Percentiles rank a stretch among this genome's conserved stretches.
phyloP scores from a whole-genome alignment of 192 early-diverging fungal species.

The Coemansia sp. region DNA sequence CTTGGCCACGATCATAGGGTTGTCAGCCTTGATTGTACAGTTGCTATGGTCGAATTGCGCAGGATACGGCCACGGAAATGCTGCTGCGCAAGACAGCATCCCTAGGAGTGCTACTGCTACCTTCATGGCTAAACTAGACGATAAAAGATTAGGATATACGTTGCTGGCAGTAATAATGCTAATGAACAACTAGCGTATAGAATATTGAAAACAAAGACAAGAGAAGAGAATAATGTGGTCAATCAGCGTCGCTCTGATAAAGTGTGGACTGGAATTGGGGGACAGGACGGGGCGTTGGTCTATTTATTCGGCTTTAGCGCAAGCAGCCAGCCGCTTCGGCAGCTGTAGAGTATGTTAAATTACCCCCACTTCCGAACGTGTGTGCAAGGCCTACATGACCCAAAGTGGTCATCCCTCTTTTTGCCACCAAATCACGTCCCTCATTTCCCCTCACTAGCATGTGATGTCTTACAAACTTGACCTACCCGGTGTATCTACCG shows the following conservation, averaged over 20 bases:
- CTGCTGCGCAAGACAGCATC: slow-evolving; percentile 25
- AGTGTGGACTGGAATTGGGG: neutral
- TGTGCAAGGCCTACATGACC: neutral
- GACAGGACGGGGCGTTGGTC: neutral
- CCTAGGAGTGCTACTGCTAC: slow-evolving; percentile 18
- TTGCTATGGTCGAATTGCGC: slow-evolving; percentile 21
- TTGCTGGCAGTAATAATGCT: neutral
- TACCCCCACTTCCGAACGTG: slow-evolving; percentile 7
- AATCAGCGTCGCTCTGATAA: neutral
- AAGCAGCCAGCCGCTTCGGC: neutral
- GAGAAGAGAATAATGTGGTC: neutral
- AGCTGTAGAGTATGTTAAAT: neutral
- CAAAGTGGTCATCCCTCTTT: neutral
- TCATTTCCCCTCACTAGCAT: neutral
- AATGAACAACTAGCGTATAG: neutral
- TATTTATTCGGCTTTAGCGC: neutral
- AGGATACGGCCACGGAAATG: slow-evolving; percentile 52
- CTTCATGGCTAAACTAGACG: slow-evolving; percentile 12
- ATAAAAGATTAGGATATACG: neutral
- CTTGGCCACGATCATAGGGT: slow-evolving; percentile 31
- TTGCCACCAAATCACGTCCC: neutral
- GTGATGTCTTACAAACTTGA: slow-evolving; percentile 2
- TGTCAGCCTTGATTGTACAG: slow-evolving; percentile 45
- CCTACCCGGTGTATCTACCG: slow-evolving; percentile 4
- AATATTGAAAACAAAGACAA: neutral